These are phyloP conservation scores for Metschnikowia lochheadii DNA, from an alignment of 805 yeast species.

Conservation along the genomic window DNA sequence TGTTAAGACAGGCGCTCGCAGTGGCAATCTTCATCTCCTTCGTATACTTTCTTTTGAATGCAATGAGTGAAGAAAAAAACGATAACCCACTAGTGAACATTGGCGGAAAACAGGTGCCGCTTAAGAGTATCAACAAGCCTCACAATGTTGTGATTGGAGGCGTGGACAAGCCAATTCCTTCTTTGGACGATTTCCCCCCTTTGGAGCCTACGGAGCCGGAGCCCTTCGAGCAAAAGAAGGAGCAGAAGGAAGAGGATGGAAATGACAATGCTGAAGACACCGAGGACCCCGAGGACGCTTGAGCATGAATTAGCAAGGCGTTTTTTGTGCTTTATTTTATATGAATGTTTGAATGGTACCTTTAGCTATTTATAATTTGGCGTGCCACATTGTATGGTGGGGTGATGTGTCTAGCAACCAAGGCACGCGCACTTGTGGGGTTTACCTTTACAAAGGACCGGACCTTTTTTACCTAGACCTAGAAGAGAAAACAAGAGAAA, in stretches of 20 bases:
- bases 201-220: conserved; percentile 15
- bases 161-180: conserved; percentile 15
- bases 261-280: not conserved
- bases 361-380: not conserved
- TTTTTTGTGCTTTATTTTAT: no score
- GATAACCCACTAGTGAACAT: conserved; percentile 25
- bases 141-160: conserved; percentile 24
- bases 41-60: conserved; percentile 9
- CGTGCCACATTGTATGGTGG: not conserved
- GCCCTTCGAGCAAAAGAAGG: not conserved
- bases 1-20: conserved; percentile 12
- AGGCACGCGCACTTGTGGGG: not conserved
- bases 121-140: conserved; percentile 35
- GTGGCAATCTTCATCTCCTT: conserved; percentile 7
- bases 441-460: not conserved
- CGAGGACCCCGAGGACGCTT: not conserved
- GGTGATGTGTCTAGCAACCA: not conserved
- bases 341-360: not conserved
- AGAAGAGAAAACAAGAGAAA: no score
- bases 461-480: not conserved
- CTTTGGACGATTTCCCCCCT: conserved; percentile 15
- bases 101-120: conserved; percentile 37
- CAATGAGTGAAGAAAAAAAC: conserved; percentile 10
- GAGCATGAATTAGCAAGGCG: not conserved
- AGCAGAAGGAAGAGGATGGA: no score